Percentiles rank a stretch among this genome's conserved stretches.
Conservation (phyloP, 2,329 filamentous ascomycete genomes). For the Trichoderma sp. region DNA sequence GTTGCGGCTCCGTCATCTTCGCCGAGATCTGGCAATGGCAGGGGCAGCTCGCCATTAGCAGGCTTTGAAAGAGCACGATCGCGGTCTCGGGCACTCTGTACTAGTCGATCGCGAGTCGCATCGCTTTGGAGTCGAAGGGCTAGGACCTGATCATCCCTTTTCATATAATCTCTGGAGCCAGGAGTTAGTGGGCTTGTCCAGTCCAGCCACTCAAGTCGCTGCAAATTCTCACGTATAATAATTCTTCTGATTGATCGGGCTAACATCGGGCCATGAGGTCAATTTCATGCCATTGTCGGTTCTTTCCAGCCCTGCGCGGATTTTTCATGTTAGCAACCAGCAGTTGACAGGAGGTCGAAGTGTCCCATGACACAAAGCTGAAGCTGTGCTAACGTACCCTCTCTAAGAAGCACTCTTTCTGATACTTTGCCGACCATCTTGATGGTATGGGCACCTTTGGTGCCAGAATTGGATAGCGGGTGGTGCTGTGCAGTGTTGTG, state of each 20-base stretch:
- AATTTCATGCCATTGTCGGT: constrained; percentile 99
- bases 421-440: constrained; percentile 66
- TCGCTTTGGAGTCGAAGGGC: constrained; percentile 87
- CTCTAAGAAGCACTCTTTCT: constrained; percentile 63
- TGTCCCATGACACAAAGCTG: not conserved
- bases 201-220: not conserved
- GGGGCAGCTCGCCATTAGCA: constrained; percentile 65
- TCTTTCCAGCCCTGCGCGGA: constrained; percentile 74
- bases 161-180: constrained; percentile 81
- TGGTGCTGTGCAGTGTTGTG: not conserved
- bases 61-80: constrained; percentile 81
- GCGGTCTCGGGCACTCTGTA: constrained; percentile 82
- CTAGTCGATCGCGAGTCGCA: constrained; percentile 78
- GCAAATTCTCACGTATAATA: constrained; percentile 76
- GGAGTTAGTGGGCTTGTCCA: constrained; percentile 27
- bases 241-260: constrained; percentile 98
- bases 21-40: constrained; percentile 60
- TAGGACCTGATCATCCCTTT: constrained; percentile 94
- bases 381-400: constrained; percentile 50
- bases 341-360: not conserved
- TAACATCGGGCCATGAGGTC: constrained; percentile 88
- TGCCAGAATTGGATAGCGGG: not conserved
- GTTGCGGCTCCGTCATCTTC: constrained; percentile 59
- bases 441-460: constrained; percentile 36
- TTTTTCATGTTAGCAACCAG: not conserved